Base-by-base conservation (phyloP, 2,329 filamentous ascomycete genomes). In the Aspergillus chevalieri region DNA sequence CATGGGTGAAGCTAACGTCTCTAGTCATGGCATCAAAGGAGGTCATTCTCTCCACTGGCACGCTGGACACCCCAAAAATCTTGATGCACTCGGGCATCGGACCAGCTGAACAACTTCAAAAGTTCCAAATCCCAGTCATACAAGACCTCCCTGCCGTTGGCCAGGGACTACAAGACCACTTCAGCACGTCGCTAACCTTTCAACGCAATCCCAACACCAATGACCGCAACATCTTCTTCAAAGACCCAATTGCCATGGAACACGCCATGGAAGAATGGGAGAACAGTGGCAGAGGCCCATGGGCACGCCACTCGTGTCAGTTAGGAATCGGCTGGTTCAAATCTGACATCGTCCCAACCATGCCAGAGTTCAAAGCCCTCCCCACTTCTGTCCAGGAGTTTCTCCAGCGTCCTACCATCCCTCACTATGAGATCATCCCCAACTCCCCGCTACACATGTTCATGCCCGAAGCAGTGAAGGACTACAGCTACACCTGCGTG, bases 371-470 rank as follows among this genome's bases (percentile, higher is more conserved):
- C 59, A 62, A 74, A 38, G 72, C 64, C 1, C 67, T 85, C 0
- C 74, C 78, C 0, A 47, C 54, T 0, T 48, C 67, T 0, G 67
- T 73, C 8, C 72, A 78, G 55, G 60, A 65, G 0, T 76, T 73
- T 52, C 60, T 85, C 1, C 61, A 59, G 41, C 69, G 69, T 17
- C 68, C 74, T 12, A 80, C 77, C 0, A 71, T 84, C 2, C 82
- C 83, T 0, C 74, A 78, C 44, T 83, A 74, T 54, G 82, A 85
- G 55, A 61, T 84, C 14, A 48, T 76, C 7, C 74, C 70, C 1
- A 74, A 78, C 50, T 69, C 75, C 49, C 71, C 73, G 0, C 54
- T 73, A 3, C 75, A 77, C 53, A 71, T 57, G 30, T 58, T 66
- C 33, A 45, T 73, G 0, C 76, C 76, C 0, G 59, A 65, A 1